Evolutionary conservation across 139 green algal genomes (phyloP).

Genomic region (Chlamydomonas eustigma): DNA sequence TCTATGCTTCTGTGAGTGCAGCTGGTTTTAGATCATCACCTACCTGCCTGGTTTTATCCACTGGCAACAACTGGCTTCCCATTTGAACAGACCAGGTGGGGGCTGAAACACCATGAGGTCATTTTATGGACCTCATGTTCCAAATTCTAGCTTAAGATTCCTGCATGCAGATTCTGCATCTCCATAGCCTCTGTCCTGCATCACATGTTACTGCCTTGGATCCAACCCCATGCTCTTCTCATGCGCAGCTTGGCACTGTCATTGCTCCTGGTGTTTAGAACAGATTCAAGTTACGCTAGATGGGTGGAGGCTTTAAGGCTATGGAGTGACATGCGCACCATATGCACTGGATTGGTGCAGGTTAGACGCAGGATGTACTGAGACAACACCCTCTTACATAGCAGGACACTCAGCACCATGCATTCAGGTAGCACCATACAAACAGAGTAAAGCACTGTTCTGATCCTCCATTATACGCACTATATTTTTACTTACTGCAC

Average conservation of each 20-base stretch:
- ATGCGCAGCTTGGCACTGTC: conserved; percentile 32
- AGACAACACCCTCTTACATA: no score
- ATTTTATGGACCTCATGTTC: no score
- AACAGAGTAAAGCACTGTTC: no score
- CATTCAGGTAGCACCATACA: no score
- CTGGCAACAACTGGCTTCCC: neutral
- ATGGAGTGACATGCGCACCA: conserved; percentile 51
- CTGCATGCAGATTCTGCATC: neutral
- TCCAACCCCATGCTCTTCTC: neutral
- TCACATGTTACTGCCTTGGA: neutral
- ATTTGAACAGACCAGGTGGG: neutral
- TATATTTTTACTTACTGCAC: no score
- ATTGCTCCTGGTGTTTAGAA: conserved; percentile 55
- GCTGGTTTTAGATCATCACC: neutral
- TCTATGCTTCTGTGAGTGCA: neutral
- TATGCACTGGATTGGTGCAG: conserved; percentile 35
- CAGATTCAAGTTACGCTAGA: conserved; percentile 34
- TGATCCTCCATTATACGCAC: no score
- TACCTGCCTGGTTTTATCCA: neutral
- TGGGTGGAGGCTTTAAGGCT: conserved; percentile 49
- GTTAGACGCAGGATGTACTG: neutral
- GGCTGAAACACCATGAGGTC: no score
- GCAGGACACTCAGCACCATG: no score
- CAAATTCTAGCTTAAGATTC: no score
- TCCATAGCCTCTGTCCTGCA: neutral